Conservation (phyloP, 1,139 yeast genomes). For the Blastobotrys illinoisensis region DNA sequence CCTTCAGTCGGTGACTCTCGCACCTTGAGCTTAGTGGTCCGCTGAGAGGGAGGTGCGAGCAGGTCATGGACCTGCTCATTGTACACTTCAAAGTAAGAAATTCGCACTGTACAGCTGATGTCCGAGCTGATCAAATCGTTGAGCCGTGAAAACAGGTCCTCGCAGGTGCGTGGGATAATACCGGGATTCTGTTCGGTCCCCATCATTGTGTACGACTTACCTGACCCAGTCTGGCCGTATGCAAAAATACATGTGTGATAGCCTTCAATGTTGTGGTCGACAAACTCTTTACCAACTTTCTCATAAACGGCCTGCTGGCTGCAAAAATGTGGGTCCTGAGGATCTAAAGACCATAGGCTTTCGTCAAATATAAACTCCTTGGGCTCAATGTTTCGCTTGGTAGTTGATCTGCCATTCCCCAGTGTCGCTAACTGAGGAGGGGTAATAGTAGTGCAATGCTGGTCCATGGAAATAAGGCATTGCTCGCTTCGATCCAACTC, state of each 20-base stretch:
- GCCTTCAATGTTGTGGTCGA: constrained; percentile 62
- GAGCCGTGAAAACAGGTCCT: constrained; percentile 48
- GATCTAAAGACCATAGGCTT: constrained; percentile 53
- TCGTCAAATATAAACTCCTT: constrained; percentile 49
- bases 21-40: constrained; percentile 40
- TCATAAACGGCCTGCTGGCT: constrained; percentile 48
- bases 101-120: constrained; percentile 48
- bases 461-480: constrained; percentile 27
- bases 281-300: constrained; percentile 50
- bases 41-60: constrained; percentile 24
- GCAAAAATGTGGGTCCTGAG: constrained; percentile 35
- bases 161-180: constrained; percentile 53
- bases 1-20: constrained; percentile 58
- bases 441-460: constrained; percentile 23
- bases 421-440: constrained; percentile 17
- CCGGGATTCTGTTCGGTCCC: constrained; percentile 51
- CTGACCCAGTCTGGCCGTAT: constrained; percentile 72
- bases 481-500: constrained; percentile 22
- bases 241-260: constrained; percentile 72
- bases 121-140: constrained; percentile 36
- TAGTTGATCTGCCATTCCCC: constrained; percentile 9
- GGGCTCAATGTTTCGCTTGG: constrained; percentile 23
- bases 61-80: constrained; percentile 66
- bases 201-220: constrained; percentile 73
- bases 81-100: constrained; percentile 67